phyloP scores from a whole-genome alignment of 176 grass and related monocot species.

The Lolium perenne region DNA sequence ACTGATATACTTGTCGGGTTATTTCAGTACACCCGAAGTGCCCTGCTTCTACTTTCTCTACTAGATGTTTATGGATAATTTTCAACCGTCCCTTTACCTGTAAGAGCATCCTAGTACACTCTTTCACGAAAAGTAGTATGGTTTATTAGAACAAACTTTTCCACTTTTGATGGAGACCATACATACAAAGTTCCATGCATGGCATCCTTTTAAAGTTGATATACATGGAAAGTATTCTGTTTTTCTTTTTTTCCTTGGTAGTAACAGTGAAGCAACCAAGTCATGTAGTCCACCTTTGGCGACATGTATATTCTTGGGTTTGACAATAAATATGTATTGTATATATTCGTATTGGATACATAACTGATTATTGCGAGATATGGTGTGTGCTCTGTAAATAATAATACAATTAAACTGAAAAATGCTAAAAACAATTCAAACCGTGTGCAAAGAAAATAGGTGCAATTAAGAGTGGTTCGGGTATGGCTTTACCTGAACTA shows the following conservation, averaged over 20 bases:
- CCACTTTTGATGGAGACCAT: constrained; percentile 6
- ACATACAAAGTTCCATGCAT: neutral
- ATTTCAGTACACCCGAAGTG: constrained; percentile 30
- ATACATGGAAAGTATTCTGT: neutral
- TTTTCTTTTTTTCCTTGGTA: neutral
- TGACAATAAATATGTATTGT: neutral
- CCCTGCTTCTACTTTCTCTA: constrained; percentile 19
- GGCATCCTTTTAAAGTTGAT: neutral
- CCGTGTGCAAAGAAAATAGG: neutral
- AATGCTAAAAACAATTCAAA: neutral
- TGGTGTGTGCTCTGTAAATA: neutral
- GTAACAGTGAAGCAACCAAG: neutral
- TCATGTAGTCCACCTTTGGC: neutral
- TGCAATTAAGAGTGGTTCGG: neutral
- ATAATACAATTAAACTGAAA: neutral
- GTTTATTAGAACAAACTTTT: neutral
- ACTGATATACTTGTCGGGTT: neutral
- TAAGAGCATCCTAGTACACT: neutral
- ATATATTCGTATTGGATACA: neutral
- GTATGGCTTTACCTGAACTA: constrained; percentile 57
- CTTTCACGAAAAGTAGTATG: neutral
- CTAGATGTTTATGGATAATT: neutral
- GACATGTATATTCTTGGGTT: neutral
- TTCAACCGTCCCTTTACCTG: neutral
- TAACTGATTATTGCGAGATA: neutral